A percentile compares a stretch with the other conserved stretches of the same genome.
Evolutionary conservation across 805 yeast genomes (phyloP).

Genomic region (Kuraishia cidri): DNA sequence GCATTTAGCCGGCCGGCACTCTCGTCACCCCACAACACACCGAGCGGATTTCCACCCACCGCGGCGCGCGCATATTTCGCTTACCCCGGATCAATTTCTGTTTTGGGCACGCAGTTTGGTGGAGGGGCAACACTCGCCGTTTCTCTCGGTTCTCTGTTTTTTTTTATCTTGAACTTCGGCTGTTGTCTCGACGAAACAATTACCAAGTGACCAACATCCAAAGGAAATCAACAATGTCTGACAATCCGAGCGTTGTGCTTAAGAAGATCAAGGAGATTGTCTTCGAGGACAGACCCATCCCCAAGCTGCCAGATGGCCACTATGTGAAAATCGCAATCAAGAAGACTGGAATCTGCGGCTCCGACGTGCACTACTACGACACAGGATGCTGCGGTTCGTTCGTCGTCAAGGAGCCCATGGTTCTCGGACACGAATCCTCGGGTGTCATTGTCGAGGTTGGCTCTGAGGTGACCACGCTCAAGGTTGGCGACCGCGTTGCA

Average conservation of each 20-base stretch:
- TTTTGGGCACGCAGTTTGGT: too few species aligned
- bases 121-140: too few species aligned
- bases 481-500: conserved; percentile 81
- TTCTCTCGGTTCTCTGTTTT: too few species aligned
- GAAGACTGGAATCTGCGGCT: conserved; percentile 84
- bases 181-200: too few species aligned
- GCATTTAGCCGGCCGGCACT: too few species aligned
- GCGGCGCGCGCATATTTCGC: too few species aligned
- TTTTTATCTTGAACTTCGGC: too few species aligned
- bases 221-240: too few species aligned
- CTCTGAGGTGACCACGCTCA: conserved; percentile 46
- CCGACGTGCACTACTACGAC: conserved; percentile 75
- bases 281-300: conserved; percentile 62
- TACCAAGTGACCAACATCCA: too few species aligned
- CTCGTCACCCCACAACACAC: too few species aligned
- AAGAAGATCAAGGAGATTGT: conserved; percentile 53
- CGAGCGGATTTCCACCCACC: too few species aligned
- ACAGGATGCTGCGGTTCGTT: conserved; percentile 77
- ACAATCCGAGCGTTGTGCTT: conserved; percentile 49
- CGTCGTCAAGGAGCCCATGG: conserved; percentile 70
- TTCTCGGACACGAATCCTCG: conserved; percentile 76
- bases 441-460: conserved; percentile 75
- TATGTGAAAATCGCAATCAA: conserved; percentile 69
- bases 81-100: too few species aligned
- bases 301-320: conserved; percentile 50